Evolutionary conservation across 2,329 filamentous ascomycete genomes (phyloP), one percentile per base, ranked within the genome.

Genomic region (Colletotrichum gigasporum): DNA sequence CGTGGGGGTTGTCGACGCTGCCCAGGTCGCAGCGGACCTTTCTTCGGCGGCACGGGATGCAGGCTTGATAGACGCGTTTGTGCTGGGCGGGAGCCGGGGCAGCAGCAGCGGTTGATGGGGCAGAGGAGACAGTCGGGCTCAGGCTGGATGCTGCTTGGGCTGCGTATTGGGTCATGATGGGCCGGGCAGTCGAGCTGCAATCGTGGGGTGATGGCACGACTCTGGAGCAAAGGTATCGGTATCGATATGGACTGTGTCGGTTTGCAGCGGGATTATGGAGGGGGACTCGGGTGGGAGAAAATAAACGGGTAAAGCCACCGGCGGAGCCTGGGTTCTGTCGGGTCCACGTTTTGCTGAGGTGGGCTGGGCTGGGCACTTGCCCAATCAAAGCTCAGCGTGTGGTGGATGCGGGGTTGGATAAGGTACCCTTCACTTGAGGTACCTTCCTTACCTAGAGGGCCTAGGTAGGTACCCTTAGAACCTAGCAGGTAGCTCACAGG

Each of bases 1-100:
- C 93, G 78, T 94, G 90, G 22, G 96, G 96, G 72, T 96, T 95
- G 79, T 98, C 96, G 74, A 98, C 95, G 72, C 90, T 91, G 61
- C 87, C 87, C 6, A 90, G 78, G 68, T 89, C 86, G 75, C 85
- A 89, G 63, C 87, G 83, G 24, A 90, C 86, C 74, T 89, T 89
- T 68, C 86, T 82, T 3, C 85, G 83, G 16, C 86, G 85, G 67
- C 86, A 89, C 6, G 86, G 86, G 51, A 89, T 88, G 72, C 86
- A 89, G 28, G 86, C 86, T 71, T 89, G 86, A 68, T 89, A 89
- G 68, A 88, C 86, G 55, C 86, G 85, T 75, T 88, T 88, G 73
- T 89, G 85, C 70, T 85, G 83, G 22, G 74, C 34, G 35, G 53
- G 45, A 65, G 32, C 16, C 57, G 56, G 44, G 57, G 53, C 22